Base-by-base conservation (phyloP, 2,329 filamentous ascomycete genomes). In the Cercospora beticola region DNA sequence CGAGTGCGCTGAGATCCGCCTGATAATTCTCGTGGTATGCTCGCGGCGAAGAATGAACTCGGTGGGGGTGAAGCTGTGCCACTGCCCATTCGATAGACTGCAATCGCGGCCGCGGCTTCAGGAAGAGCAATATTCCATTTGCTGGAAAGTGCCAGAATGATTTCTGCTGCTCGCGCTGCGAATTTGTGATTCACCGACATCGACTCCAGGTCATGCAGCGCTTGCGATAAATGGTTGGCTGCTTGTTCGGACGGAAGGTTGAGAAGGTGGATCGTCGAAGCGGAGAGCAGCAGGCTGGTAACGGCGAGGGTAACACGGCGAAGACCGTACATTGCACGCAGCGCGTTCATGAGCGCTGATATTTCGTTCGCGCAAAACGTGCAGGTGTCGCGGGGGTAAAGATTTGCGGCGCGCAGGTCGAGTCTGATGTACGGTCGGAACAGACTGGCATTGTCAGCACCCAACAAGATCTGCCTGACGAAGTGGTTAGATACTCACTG, bases 381-480 rank as follows among this genome's bases (percentile, higher is more conserved):
- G 78, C 90, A 92, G 16, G 91, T 86, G 70, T 91, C 88, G 46
- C 86, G 85, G 7, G 90, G 90, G 4, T 83, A 83, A 2, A 92
- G 82, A 62, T 86, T 85, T 7, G 88, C 90, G 8, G 87, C 86
- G 59, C 79, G 74, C 14, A 83, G 73, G 62, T 83, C 81, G 23
- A 90, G 84, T 73, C 91, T 91, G 75, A 92, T 89, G 43, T 93
- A 83, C 0, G 91, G 91, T 6, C 91, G 85, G 76, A 93, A 93
- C 1, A 93, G 84, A n/a, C 77, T 92, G 85, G 0, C 90, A 31
- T 88, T 86, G 70, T 89, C 89, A 74, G 91, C 86, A 75, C 14
- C 3, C 16, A 59, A 10, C 18, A 16, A 59, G 16, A 12, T 5
- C 21, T 21, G n/a, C n/a, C 9, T 5, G 56, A 6, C 6, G 56